A percentile compares a stretch with the other conserved stretches of the same genome.
These are phyloP conservation scores for Halophytophthora polymorphica DNA, from an alignment of 352 stramenopile genomes.

Conservation along the genomic window DNA sequence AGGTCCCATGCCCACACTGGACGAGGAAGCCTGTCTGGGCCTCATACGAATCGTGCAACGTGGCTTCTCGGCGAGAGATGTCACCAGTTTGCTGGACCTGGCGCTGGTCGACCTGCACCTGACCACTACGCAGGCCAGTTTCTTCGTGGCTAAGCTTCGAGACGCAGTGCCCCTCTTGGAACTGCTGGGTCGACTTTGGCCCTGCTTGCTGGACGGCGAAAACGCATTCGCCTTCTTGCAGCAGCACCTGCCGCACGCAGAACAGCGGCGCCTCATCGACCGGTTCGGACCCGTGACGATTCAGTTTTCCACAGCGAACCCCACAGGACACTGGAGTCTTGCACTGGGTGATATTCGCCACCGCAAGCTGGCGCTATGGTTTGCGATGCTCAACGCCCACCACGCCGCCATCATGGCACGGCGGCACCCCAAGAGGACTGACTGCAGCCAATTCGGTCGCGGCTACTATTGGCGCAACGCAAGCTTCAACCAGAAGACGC, in stretches of 20 bases:
- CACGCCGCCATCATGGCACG: conserved; percentile 25
- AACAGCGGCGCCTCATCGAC: conserved; percentile 61
- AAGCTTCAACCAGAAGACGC: conserved; percentile 49
- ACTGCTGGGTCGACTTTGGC: conserved; percentile 51
- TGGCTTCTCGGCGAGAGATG: conserved; percentile 50
- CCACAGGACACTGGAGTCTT: conserved; percentile 57
- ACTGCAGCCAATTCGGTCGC: conserved; percentile 58
- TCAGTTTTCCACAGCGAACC: conserved; percentile 61
- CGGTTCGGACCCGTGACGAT: conserved; percentile 38
- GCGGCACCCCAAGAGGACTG: conserved; percentile 45
- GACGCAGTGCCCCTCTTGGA: conserved; percentile 43
- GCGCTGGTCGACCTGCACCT: conserved; percentile 53
- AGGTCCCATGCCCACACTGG: conserved; percentile 18
- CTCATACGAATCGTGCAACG: conserved; percentile 50
- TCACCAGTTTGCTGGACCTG: conserved; percentile 42
- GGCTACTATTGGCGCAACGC: conserved; percentile 64
- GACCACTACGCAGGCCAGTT: conserved; percentile 29
- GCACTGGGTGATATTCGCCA: conserved; percentile 50
- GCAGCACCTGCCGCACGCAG: conserved; percentile 27
- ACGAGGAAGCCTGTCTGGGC: conserved; percentile 27
- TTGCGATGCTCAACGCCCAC: conserved; percentile 54
- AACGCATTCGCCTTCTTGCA: conserved; percentile 49
- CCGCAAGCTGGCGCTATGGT: conserved; percentile 65
- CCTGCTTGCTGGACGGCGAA: conserved; percentile 54
- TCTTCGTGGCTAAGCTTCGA: conserved; percentile 42